phyloP scores from a whole-genome alignment of 176 grass and related monocot species.

The Rhynchospora tenuis region DNA sequence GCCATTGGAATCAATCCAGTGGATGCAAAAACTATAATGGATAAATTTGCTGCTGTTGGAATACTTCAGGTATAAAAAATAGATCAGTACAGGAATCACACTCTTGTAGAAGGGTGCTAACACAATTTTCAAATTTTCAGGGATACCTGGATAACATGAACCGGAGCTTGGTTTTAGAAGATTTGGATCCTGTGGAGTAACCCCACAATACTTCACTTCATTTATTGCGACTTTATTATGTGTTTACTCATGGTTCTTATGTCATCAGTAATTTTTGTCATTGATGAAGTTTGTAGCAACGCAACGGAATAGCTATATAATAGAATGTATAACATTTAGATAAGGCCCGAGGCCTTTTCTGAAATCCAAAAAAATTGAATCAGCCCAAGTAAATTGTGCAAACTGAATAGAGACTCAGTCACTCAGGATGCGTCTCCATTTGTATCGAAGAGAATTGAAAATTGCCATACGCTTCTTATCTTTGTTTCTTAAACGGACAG shows the following conservation, averaged over 20 bases:
- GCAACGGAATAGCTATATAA: not conserved
- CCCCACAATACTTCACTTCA: not conserved
- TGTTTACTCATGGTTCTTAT: not conserved
- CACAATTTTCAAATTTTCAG: constrained; percentile 22
- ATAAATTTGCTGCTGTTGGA: constrained; percentile 88
- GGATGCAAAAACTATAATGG: constrained; percentile 51
- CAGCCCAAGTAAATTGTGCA: not conserved
- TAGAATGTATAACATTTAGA: too few relatives aligned
- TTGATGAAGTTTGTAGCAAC: not conserved
- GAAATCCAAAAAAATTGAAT: not conserved
- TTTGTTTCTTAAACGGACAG: not conserved
- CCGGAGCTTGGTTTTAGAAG: constrained; percentile 33
- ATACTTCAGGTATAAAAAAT: constrained; percentile 62
- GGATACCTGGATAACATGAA: constrained; percentile 74
- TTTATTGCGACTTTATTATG: not conserved
- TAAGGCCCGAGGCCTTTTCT: too few relatives aligned
- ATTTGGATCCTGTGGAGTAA: constrained; percentile 22
- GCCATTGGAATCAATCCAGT: constrained; percentile 48
- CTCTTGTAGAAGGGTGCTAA: not conserved
- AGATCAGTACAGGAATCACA: not conserved
- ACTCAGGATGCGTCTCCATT: not conserved
- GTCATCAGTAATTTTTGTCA: not conserved
- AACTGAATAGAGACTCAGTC: not conserved
- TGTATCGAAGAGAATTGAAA: not conserved
- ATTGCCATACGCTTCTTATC: not conserved